Evolutionary conservation across 805 yeast species (phyloP).

Genomic region (Saturnispora galanensis): DNA sequence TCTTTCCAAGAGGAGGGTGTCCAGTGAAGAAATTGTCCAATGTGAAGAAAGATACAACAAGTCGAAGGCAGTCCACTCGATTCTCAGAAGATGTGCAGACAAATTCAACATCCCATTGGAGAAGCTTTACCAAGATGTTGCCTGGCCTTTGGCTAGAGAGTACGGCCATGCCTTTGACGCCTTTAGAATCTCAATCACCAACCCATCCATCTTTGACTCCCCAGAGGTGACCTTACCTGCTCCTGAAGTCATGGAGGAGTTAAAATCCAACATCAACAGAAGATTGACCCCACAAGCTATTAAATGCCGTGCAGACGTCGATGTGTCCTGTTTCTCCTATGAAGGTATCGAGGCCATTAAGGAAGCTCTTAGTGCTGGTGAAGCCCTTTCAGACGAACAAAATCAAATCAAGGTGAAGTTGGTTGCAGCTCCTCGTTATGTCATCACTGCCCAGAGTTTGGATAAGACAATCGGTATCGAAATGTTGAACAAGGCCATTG

Average conservation of each 20-base stretch:
- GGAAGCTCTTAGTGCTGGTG: conserved; percentile 79
- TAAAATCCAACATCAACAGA: conserved; percentile 78
- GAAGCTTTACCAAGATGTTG: conserved; percentile 74
- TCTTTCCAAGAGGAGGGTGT: conserved; percentile 92
- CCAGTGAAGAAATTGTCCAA: conserved; percentile 93
- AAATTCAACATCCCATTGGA: conserved; percentile 85
- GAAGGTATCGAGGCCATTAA: conserved; percentile 98
- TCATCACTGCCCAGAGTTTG: conserved; percentile 82
- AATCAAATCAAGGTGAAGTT: conserved; percentile 87
- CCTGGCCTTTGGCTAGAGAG: conserved; percentile 95
- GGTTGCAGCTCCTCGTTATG: conserved; percentile 96
- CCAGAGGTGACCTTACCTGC: conserved; percentile 51
- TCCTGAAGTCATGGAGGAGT: conserved; percentile 68
- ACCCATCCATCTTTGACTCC: conserved; percentile 76
- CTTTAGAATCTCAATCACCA: conserved; percentile 91
- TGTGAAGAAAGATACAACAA: conserved; percentile 97
- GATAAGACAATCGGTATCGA: conserved; percentile 87
- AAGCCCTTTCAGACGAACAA: conserved; percentile 68
- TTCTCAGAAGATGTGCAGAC: conserved; percentile 96
- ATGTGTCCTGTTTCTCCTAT: conserved; percentile 92
- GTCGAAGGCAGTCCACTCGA: conserved; percentile 97
- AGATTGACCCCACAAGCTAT: conserved; percentile 97
- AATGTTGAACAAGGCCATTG: conserved; percentile 69
- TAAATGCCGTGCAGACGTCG: conserved; percentile 96
- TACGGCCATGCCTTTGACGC: conserved; percentile 98